Evolutionary conservation across 1,139 yeast species (phyloP), one percentile per base, ranked within the genome.

Genomic region (Pichia sp.): DNA sequence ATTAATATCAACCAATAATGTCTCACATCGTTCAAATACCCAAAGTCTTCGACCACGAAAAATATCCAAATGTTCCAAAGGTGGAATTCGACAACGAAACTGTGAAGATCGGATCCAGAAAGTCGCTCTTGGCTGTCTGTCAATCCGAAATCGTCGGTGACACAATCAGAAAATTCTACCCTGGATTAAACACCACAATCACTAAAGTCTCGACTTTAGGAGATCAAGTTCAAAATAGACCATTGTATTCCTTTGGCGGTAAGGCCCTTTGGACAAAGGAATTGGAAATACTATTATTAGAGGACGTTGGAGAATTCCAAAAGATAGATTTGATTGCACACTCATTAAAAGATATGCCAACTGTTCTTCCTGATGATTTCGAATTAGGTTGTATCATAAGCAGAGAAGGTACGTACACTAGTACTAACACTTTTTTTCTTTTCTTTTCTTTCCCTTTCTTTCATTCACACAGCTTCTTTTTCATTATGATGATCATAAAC

Each of bases 181-280:
- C 95, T 11, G 73, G 80, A 19, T 61, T 71, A 28, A 73, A 82
- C 46, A 84, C 91, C 57, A 79, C 85, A 30, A 85, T 93, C 30
- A 70, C 87, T 20, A 94, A 96, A 4, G 75, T 89, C 42, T 78
- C 84, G 41, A 93, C 99, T 1, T 73, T 93, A 38, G 99, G 98
- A 22, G 99, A 93, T 69, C 85, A 87, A 63, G 83, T 85, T 34
- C 93, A 83, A 63, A 78, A 78, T 59, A 84, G 82, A 60, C 97
- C 99, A 5, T 73, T 93, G 47, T 94, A 93, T 66, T 79, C 96
- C 7, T 93, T 93, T 68, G 98, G 97, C 34, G 99, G 99, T 24
- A 93, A 93, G 65, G 82, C 96, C 0, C 69, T 93, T 38, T 93
- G 99, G 99, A 93, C 99, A 11, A 87, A 89, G 62, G 99, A 93